Evolutionary conservation across 2,329 filamentous ascomycete species (phyloP).

Genomic region (Metarhizium sp.): DNA sequence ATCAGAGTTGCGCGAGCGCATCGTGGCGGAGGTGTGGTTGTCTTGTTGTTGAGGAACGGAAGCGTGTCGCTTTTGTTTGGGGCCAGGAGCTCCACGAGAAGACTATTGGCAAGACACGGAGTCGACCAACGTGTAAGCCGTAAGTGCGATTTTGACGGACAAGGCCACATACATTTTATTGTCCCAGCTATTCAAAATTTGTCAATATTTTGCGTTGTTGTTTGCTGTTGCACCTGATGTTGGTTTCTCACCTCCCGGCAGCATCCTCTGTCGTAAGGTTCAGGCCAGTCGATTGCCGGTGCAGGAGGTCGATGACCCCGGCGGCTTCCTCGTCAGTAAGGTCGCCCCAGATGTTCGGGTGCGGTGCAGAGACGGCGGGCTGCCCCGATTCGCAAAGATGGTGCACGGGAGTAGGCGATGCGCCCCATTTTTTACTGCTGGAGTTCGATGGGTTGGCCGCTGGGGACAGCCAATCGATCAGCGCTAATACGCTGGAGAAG

Average conservation of each 20-base stretch:
- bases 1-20: conserved; percentile 36
- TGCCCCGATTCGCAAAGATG: not conserved
- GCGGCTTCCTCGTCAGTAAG: not conserved
- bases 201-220: not conserved
- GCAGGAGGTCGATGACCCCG: not conserved
- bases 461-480: too few relatives aligned
- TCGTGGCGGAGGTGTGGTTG: conserved; percentile 21
- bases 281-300: not conserved
- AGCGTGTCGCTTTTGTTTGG: conserved; percentile 42
- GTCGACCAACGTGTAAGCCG: not conserved
- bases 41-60: conserved; percentile 31
- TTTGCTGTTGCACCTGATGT: not conserved
- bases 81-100: conserved; percentile 23
- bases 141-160: not conserved
- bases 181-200: not conserved
- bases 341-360: not conserved
- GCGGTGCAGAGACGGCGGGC: not conserved
- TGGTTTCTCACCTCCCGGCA: not conserved
- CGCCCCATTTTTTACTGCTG: too few relatives aligned
- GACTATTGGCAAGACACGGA: not conserved
- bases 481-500: too few relatives aligned
- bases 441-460: too few relatives aligned
- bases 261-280: not conserved
- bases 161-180: not conserved
- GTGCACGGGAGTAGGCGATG: too few relatives aligned